A percentile compares a stretch with the other conserved stretches of the same genome.
phyloP scores from a whole-genome alignment of 2,329 filamentous ascomycete genomes.

The Cercospora beticola region DNA sequence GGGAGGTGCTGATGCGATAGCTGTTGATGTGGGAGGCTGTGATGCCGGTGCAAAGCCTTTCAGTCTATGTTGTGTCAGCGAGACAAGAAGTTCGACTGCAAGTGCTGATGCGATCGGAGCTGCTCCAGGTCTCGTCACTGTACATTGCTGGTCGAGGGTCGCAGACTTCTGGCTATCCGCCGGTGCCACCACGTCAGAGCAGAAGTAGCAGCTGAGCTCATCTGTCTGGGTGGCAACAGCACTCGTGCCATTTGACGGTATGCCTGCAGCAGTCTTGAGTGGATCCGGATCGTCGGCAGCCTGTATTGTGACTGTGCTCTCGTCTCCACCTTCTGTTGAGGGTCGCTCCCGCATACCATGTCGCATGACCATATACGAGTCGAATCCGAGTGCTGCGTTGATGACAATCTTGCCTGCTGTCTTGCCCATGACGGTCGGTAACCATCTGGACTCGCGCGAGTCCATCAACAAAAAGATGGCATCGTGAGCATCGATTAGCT shows the following conservation, averaged over 20 bases:
- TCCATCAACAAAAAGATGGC: slow-evolving; percentile 98
- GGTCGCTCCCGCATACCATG: slow-evolving; percentile 65
- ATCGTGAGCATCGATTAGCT: slow-evolving; percentile 80
- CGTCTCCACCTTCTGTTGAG: slow-evolving; percentile 21
- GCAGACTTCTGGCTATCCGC: slow-evolving; percentile 91
- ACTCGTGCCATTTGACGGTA: slow-evolving; percentile 18
- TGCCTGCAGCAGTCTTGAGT: slow-evolving; percentile 26
- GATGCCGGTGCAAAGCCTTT: slow-evolving; percentile 43
- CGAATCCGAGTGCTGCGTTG: slow-evolving; percentile 94
- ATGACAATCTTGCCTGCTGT: slow-evolving; percentile 90
- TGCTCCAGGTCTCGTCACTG: slow-evolving; percentile 88
- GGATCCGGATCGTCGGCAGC: slow-evolving; percentile 25
- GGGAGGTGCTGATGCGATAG: slow-evolving; percentile 36
- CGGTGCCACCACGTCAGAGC: slow-evolving; percentile 94
- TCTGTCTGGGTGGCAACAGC: slow-evolving; percentile 39
- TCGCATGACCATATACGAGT: slow-evolving; percentile 95
- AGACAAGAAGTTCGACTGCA: slow-evolving; percentile 85
- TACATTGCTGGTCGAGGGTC: slow-evolving; percentile 96
- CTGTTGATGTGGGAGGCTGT: slow-evolving; percentile 26
- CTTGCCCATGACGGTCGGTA: slow-evolving; percentile 95
- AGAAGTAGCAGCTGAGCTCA: slow-evolving; percentile 93
- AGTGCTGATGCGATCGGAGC: slow-evolving; percentile 89
- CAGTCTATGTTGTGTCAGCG: slow-evolving; percentile 69
- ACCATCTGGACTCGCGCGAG: slow-evolving; percentile 91
- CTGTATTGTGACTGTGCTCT: slow-evolving; percentile 26